Evolutionary conservation across 257 asterid genomes (phyloP).

Genomic region (Nicotiana knightiana): DNA sequence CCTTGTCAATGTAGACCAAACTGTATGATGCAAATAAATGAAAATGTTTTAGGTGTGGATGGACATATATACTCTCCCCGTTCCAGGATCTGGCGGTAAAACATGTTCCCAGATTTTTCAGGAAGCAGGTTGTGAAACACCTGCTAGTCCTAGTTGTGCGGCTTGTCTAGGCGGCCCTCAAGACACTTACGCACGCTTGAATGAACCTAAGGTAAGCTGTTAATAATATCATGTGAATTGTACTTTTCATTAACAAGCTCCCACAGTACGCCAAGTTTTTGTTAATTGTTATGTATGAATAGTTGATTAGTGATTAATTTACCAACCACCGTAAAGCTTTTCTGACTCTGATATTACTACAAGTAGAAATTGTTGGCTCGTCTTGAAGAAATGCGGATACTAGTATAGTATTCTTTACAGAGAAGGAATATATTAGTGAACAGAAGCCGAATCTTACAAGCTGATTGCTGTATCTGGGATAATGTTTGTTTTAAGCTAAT

Average conservation of each 20-base stretch:
- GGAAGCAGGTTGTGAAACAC: slow-evolving; percentile 98
- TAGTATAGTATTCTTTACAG: not conserved
- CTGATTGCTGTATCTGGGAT: too few relatives aligned
- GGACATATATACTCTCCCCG: slow-evolving; percentile 79
- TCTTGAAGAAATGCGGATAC: not conserved
- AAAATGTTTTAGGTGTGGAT: slow-evolving; percentile 66
- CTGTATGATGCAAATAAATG: not conserved
- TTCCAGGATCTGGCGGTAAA: slow-evolving; percentile 88
- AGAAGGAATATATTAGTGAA: not conserved
- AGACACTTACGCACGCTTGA: slow-evolving; percentile 91
- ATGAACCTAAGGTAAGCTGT: slow-evolving; percentile 72
- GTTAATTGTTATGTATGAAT: not conserved
- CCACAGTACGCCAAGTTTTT: not conserved
- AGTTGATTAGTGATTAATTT: not conserved
- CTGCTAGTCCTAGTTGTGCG: slow-evolving; percentile 90
- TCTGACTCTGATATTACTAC: not conserved
- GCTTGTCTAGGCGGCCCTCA: slow-evolving; percentile 95
- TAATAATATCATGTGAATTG: not conserved
- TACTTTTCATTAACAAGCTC: not conserved
- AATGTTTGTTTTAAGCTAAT: too few relatives aligned
- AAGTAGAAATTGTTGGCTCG: not conserved
- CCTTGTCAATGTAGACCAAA: not conserved
- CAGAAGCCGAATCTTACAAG: too few relatives aligned
- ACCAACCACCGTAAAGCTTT: not conserved
- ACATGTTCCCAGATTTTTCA: slow-evolving; percentile 92